Conservation (phyloP, 2,329 filamentous ascomycete genomes). For the Chaetomium olivaceum region DNA sequence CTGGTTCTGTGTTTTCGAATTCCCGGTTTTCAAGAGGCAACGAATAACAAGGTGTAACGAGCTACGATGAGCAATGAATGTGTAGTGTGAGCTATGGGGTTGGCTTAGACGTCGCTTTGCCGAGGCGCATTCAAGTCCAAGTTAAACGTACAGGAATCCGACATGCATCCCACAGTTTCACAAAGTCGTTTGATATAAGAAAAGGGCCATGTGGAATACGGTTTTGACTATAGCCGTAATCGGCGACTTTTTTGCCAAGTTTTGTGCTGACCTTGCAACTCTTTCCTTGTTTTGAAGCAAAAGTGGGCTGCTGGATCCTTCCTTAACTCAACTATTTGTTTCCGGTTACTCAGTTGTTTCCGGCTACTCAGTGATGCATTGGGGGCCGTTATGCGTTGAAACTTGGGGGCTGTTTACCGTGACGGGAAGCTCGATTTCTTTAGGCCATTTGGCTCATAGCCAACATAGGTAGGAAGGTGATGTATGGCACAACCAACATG, state of each 20-base stretch:
- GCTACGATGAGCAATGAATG: too few species aligned
- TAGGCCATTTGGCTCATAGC: too few species aligned
- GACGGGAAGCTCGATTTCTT: too few species aligned
- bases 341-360: too few species aligned
- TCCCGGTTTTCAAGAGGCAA: neutral
- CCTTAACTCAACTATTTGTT: too few species aligned
- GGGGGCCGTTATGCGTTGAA: too few species aligned
- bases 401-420: too few species aligned
- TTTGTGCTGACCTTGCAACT: neutral
- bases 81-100: neutral
- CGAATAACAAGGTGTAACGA: neutral
- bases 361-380: too few species aligned
- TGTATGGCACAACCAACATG: too few species aligned
- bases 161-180: neutral
- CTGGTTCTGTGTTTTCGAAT: neutral
- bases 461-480: too few species aligned
- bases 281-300: neutral
- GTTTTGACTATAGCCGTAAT: neutral
- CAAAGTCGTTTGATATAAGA: neutral
- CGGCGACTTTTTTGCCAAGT: neutral
- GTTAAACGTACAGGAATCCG: neutral
- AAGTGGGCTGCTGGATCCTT: too few species aligned
- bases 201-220: neutral
- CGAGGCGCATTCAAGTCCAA: neutral
- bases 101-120: neutral